Evolutionary conservation across 108 stramenopile genomes (phyloP), one percentile per base, ranked within the genome.

Genomic region (Aurantiochytrium sp.): DNA sequence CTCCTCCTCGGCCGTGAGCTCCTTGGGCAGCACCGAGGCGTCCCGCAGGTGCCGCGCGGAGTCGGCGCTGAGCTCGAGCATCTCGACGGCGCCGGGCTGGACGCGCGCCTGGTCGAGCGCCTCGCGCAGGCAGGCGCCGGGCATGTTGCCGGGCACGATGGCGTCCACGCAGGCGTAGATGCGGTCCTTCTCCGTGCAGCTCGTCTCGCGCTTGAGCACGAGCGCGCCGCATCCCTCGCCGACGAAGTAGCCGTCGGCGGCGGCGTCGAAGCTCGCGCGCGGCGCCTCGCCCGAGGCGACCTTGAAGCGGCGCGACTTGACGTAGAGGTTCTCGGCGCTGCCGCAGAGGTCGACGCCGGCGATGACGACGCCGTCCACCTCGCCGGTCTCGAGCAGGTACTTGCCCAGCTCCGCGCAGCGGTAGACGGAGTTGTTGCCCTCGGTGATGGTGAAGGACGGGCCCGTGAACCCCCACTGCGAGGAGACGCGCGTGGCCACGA

Each of bases 381-480:
- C 59, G 59, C 59, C 59, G 34, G 59, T 65, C 59, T 65, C 59
- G 59, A 65, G 59, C 22, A 65, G 34, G 59, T 65, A 65, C 59
- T 65, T 65, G 59, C 59, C 59, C 22, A 65, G 34, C 59, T 65
- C 59, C 10, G 59, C 59, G 59, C 59, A 65, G 34, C 59, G 59
- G 59, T 65, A 65, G 59, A 65, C 59, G 59, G 59, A 65, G 59
- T 65, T 65, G 59, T 65, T 65, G 59, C 59, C 59, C 59, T 65
- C 59, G 1, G 59, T 65, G 59, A 65, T 65, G 22, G 59, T 65
- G 4, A 65, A 65, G 34, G 59, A 65, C 0, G 59, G 59, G 34
- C 59, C 59, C 59, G 27, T 34, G 59, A 65, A 65, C 8, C 59
- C 59, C 59, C 59, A 65, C 34, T 65, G 59, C 34, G 59, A 65